Evolutionary conservation across 202 grass and related monocot species (phyloP), one percentile per base, ranked within the genome.

Genomic region (Eragrostis tef): DNA sequence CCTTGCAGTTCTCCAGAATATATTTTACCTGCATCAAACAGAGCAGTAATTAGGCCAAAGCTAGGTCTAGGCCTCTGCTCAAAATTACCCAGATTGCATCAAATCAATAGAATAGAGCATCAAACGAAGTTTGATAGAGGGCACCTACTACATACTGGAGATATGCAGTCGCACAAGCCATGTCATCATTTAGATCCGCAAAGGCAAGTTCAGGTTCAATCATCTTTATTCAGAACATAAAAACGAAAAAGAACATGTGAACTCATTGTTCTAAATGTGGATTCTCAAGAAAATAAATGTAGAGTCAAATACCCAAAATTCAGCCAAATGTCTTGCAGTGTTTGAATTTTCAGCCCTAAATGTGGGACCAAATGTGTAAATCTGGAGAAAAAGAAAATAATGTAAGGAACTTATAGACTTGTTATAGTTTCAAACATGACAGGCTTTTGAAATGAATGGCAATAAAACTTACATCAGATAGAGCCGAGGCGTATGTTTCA

Each of bases 101-200:
- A 31, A 34, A 36, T 4, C 79, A 49, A 53, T 57, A 84, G 6
- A 84, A n/a, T 36, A 83, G 22, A 72, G 42, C 57, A 83, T 82
- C 7, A 76, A 87, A 48, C 19, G 77, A 73, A 76, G 68, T 71
- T 67, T 69, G 53, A 73, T 79, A 66, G 54, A 90, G 81, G 80
- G 79, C 79, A 98, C 96, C 79, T 98, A 98, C 96, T 91, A 98
- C 96, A 88, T 98, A 98, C 96, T 95, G 96, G 89, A 98, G 96
- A 90, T 98, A 98, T 73, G 90, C 89, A 98, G 92, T 98, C 47
- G 96, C 92, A 88, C 96, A 98, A 74, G 92, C 96, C 96, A 98
- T 98, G 85, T 95, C 96, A 90, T 98, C 96, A 60, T 95, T 98
- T 67, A 98, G 84, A 90, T 98, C 96, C 34, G 92, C 96, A 79